These are phyloP conservation scores for Pyrenula massariospora DNA, from an alignment of 495 filamentous ascomycete genomes.

Conservation along the genomic window DNA sequence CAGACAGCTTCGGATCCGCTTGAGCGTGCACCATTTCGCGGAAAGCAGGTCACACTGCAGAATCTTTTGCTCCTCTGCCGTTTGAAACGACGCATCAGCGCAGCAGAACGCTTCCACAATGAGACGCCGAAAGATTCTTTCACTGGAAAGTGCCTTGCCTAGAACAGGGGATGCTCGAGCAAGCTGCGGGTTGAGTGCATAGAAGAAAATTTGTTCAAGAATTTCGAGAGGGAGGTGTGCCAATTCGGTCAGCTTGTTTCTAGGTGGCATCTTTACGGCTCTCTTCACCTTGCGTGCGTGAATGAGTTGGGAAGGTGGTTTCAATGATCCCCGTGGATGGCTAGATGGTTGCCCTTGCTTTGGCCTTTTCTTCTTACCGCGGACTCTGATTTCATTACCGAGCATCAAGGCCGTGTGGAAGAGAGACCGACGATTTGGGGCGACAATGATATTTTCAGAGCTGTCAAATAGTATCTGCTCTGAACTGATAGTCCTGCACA, in stretches of 20 bases:
- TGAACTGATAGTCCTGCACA: too few relatives aligned
- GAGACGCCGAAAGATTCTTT: constrained; percentile 26
- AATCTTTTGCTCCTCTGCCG: constrained; percentile 8
- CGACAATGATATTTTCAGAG: too few relatives aligned
- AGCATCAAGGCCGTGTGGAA: too few relatives aligned
- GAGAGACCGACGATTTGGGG: too few relatives aligned
- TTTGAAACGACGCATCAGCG: constrained; percentile 10
- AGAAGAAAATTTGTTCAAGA: constrained; percentile 40
- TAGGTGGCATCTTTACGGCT: constrained; percentile 1
- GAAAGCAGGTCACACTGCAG: constrained; percentile 23
- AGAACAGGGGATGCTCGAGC: constrained; percentile 29
- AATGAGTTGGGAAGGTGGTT: constrained; percentile 3
- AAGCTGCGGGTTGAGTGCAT: constrained; percentile 34
- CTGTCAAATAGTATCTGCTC: too few relatives aligned
- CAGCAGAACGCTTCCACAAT: constrained; percentile 30
- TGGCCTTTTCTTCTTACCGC: constrained; percentile 1
- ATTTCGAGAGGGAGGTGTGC: constrained; percentile 42
- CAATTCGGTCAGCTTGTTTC: constrained; percentile 20
- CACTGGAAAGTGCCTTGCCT: constrained; percentile 24
- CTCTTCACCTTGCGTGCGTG: constrained; percentile 1
- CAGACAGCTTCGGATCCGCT: constrained; percentile 17
- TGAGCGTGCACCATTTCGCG: constrained; percentile 27
- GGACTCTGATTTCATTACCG: background rate
- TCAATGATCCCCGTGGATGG: constrained; percentile 9
- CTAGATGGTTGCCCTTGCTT: constrained; percentile 1